These are phyloP conservation scores for Calophaca sinica DNA, from an alignment of 306 rosid species.

Conservation along the genomic window DNA sequence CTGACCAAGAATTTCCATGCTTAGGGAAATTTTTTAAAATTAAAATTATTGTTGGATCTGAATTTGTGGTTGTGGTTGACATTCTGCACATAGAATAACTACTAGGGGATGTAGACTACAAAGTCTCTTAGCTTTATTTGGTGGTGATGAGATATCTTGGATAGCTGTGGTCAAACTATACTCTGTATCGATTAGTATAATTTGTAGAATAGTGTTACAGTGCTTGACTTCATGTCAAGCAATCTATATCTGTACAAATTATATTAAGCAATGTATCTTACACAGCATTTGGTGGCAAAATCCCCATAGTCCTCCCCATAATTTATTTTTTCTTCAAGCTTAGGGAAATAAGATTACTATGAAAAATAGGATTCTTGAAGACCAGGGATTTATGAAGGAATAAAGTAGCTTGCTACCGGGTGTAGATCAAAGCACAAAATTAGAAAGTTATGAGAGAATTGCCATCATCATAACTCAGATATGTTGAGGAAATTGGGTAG, in stretches of 20 bases:
- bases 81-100: conserved; percentile 8
- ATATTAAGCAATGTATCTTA: background rate
- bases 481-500: background rate
- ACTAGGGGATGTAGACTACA: background rate
- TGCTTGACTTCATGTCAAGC: too few species aligned
- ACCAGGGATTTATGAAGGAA: background rate
- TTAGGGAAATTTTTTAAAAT: background rate
- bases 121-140: background rate
- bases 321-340: background rate
- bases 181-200: background rate
- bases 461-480: background rate
- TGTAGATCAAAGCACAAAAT: background rate
- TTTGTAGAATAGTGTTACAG: too few species aligned
- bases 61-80: background rate
- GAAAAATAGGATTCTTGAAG: background rate
- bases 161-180: conserved; percentile 13
- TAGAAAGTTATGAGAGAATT: background rate
- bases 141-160: background rate
- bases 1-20: background rate
- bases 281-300: conserved; percentile 4
- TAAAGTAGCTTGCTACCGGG: conserved; percentile 2
- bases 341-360: conserved; percentile 5
- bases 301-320: background rate
- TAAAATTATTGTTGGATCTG: background rate
- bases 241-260: too few species aligned